Evolutionary conservation across 2,329 filamentous ascomycete genomes (phyloP), one percentile per base, ranked within the genome.

Genomic region (Aspergillus carbonarius): DNA sequence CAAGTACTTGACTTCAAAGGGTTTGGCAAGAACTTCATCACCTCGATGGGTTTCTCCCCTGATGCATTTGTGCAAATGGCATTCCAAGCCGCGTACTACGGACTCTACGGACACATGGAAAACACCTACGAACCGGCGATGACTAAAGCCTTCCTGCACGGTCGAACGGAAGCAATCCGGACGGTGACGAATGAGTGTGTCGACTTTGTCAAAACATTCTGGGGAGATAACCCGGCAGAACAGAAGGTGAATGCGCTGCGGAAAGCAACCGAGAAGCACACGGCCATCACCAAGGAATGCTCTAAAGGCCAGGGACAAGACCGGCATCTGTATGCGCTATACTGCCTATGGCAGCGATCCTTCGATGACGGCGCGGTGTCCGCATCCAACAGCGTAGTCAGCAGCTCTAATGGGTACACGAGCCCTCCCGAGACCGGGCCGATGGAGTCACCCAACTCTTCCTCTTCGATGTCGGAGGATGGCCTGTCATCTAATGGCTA

Each of bases 41-140:
- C 92, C 0, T 92, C 90, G 0, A 96, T 96, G 88, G 93, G 93
- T 7, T 96, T 98, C 76, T 98, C 93, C 0, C 93, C 95, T 0
- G 95, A 98, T 73, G 95, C 95, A 0, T 99, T 96, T 72, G 91
- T 99, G 18, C 95, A 99, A 75, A 98, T 99, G 93, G 95, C 95
- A 0, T 97, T 97, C 79, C 95, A 99, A 75, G 93, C 93, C 4
- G 93, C 95, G 1, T 98, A 99, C 79, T 99, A 97, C 70, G 95
- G 95, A 1, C 83, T 99, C 7, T 99, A 98, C 68, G 95, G 95
- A 3, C 87, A 92, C 4, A 86, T 96, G 1, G 95, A 98, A 75
- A 96, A 92, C 72, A 95, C 93, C 0, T 99, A 99, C 73, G 95
- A 99, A 76, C 95, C 95, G 7, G 93, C 95, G 42, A 98, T 99